A percentile compares a stretch with the other conserved stretches of the same genome.
phyloP scores from a whole-genome alignment of 495 filamentous ascomycete genomes.

The Geoglossum glabrum region DNA sequence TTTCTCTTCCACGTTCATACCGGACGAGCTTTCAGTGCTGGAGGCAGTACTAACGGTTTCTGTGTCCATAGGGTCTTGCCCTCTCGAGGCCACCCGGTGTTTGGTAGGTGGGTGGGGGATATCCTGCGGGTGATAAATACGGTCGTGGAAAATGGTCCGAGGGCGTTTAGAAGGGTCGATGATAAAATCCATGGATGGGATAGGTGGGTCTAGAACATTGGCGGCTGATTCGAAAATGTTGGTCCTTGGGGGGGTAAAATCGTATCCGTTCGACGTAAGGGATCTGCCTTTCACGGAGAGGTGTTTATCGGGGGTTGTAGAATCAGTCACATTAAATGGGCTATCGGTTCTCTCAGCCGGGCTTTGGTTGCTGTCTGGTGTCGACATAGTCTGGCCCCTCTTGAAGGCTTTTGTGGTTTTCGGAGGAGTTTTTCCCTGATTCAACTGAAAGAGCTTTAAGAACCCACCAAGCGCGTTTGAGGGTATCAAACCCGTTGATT shows the following conservation, averaged over 20 bases:
- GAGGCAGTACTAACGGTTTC: not conserved
- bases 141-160: slow-evolving; percentile 90
- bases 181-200: slow-evolving; percentile 63
- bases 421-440: slow-evolving; percentile 11
- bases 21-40: slow-evolving; percentile 4
- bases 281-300: slow-evolving; percentile 20
- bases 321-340: not conserved
- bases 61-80: not conserved
- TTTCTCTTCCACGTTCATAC: slow-evolving; percentile 87
- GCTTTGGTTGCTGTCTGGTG: slow-evolving; percentile 5
- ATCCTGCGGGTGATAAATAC: slow-evolving; percentile 81
- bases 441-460: slow-evolving; percentile 17
- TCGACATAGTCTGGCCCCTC: slow-evolving; percentile 48
- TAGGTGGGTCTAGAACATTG: slow-evolving; percentile 74
- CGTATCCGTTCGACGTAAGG: slow-evolving; percentile 23
- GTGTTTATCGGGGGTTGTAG: not conserved
- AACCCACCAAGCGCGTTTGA: slow-evolving; percentile 10
- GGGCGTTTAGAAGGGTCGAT: slow-evolving; percentile 65
- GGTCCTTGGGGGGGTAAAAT: slow-evolving; percentile 64
- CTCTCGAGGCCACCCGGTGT: slow-evolving; percentile 27
- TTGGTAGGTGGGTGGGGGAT: slow-evolving; percentile 64
- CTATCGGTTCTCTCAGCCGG: not conserved
- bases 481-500: not conserved
- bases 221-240: slow-evolving; percentile 88
- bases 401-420: slow-evolving; percentile 55